A percentile compares a stretch with the other conserved stretches of the same genome.
Conservation (phyloP, 441 rosid species). For the Pelargonium citronellum region DNA sequence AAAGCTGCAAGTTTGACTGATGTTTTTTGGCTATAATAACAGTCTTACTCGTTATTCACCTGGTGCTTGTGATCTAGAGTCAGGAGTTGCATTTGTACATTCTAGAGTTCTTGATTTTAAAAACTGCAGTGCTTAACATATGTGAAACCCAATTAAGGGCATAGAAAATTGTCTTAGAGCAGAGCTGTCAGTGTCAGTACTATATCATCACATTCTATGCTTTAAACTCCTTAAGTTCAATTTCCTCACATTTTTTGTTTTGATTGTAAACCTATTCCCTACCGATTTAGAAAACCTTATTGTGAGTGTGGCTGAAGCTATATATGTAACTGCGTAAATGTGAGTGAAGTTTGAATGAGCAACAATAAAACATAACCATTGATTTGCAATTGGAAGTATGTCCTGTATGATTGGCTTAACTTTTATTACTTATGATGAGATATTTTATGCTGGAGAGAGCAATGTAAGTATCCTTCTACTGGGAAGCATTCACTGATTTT, state of each 20-base stretch:
- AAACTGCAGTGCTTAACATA: not conserved
- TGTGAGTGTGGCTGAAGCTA: conserved; percentile 18
- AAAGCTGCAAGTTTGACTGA: conserved; percentile 6
- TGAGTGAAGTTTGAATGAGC: not conserved
- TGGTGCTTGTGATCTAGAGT: conserved; percentile 8
- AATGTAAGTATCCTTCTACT: conserved; percentile 7
- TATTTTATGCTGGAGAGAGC: conserved; percentile 4
- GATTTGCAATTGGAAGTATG: conserved; percentile 15
- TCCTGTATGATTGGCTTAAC: not conserved
- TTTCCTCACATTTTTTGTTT: not conserved
- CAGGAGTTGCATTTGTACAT: conserved; percentile 6
- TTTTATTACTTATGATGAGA: not conserved
- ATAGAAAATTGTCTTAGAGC: not conserved
- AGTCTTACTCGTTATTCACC: conserved; percentile 11
- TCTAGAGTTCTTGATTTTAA: not conserved
- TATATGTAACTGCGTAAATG: not conserved
- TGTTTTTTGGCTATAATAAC: conserved; percentile 1
- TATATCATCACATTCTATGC: not conserved
- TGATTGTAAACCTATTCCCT: too few relatives aligned
- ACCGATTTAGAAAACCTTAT: not conserved
- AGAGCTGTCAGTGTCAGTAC: not conserved
- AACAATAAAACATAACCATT: not conserved
- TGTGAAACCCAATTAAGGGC: not conserved
- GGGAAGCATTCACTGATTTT: conserved; percentile 15
- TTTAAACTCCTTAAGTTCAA: not conserved